Conservation (phyloP, 192 early-diverging fungal species). For the Backusella luteola region DNA sequence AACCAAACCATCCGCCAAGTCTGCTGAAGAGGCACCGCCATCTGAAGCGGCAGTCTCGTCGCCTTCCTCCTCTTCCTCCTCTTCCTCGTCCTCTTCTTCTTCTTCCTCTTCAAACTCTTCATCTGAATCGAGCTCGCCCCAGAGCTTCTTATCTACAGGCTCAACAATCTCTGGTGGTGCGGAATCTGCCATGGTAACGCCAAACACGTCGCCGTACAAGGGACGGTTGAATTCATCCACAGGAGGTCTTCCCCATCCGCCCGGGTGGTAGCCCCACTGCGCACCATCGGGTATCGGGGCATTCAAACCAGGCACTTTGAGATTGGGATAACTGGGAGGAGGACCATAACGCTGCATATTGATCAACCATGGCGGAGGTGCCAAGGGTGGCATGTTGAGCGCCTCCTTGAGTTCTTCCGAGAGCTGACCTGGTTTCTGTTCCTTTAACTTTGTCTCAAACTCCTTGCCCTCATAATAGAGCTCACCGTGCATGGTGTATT, state of each 20-base stretch:
- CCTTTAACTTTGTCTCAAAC: slow-evolving; percentile 84
- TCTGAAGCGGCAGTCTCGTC: slow-evolving; percentile 65
- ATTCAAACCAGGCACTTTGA: slow-evolving; percentile 92
- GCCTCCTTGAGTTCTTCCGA: slow-evolving; percentile 86
- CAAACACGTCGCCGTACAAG: slow-evolving; percentile 96
- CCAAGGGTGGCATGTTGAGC: slow-evolving; percentile 86
- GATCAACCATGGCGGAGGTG: slow-evolving; percentile 96
- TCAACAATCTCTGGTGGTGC: slow-evolving; percentile 59
- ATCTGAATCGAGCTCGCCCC: slow-evolving; percentile 88
- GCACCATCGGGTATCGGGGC: slow-evolving; percentile 95
- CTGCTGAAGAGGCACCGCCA: slow-evolving; percentile 47
- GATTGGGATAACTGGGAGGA: slow-evolving; percentile 89
- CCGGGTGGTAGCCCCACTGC: slow-evolving; percentile 99
- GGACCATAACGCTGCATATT: slow-evolving; percentile 98
- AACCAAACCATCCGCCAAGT: slow-evolving; percentile 65
- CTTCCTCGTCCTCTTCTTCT: slow-evolving; percentile 46
- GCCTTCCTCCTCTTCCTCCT: slow-evolving; percentile 71
- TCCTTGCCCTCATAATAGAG: slow-evolving; percentile 98
- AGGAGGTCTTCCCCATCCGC: slow-evolving; percentile 88
- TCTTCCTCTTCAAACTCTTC: slow-evolving; percentile 47
- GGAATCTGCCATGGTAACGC: slow-evolving; percentile 50
- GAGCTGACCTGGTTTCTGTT: slow-evolving; percentile 84
- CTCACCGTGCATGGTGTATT: slow-evolving; percentile 74
- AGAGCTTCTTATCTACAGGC: slow-evolving; percentile 71
- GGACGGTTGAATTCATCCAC: slow-evolving; percentile 87